These are phyloP conservation scores for Claviceps sp. DNA, from an alignment of 2,329 filamentous ascomycete species.

Conservation along the genomic window DNA sequence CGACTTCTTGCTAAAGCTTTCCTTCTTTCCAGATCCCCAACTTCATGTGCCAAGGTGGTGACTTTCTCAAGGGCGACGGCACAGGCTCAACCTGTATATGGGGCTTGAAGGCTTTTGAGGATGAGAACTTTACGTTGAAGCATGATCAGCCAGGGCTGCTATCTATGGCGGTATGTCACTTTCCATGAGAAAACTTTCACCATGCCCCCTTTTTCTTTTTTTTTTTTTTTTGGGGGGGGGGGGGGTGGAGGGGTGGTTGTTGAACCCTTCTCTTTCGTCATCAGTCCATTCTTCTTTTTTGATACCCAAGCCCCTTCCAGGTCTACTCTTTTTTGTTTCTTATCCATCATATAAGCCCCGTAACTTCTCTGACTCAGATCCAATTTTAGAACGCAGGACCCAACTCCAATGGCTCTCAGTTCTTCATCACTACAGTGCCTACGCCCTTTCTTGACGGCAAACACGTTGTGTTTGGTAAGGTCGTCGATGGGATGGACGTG, in stretches of 20 bases:
- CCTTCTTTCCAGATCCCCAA: conserved; percentile 57
- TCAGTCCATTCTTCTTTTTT: neutral
- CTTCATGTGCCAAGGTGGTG: conserved; percentile 96
- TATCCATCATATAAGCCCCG: neutral
- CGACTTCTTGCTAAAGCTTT: neutral
- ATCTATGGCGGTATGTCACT: conserved; percentile 71
- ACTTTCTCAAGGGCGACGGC: conserved; percentile 88
- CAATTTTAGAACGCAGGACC: conserved; percentile 64
- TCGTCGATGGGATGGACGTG: conserved; percentile 80
- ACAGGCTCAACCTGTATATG: conserved; percentile 84
- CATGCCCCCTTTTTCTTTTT: neutral
- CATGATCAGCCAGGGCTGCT: conserved; percentile 72
- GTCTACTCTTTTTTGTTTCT: neutral
- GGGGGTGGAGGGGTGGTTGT: too few relatives aligned
- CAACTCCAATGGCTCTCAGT: conserved; percentile 89
- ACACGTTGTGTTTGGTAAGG: conserved; percentile 90
- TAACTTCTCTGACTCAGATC: neutral
- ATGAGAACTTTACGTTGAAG: conserved; percentile 76
- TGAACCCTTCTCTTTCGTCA: too few relatives aligned
- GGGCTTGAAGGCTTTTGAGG: conserved; percentile 68
- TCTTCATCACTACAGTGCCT: conserved; percentile 87
- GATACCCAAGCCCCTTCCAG: neutral
- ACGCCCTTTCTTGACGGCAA: conserved; percentile 85
- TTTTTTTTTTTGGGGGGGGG: too few relatives aligned
- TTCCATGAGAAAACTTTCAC: neutral